phyloP scores from a whole-genome alignment of 1,284 basidiomycete species.

The Puccinia triticina region DNA sequence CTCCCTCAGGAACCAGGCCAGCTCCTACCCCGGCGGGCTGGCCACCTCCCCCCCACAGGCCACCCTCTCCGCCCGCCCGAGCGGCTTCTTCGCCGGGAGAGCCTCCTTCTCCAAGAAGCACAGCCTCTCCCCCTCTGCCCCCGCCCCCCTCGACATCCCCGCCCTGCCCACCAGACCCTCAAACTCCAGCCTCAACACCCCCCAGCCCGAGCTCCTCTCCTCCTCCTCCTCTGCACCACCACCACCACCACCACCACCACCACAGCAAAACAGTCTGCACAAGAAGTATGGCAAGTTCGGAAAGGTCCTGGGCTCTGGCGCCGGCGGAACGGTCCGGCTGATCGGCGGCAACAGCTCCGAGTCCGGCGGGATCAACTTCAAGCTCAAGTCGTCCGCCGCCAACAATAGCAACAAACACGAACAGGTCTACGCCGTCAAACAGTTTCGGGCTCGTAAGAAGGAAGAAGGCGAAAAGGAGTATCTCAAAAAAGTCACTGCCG shows the following conservation, averaged over 20 bases:
- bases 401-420: constrained; percentile 58
- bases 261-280: constrained; percentile 78
- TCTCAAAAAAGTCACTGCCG: constrained; percentile 97
- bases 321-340: constrained; percentile 93
- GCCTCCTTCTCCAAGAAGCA: constrained; percentile 9
- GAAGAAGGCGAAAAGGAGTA: constrained; percentile 95
- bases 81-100: background rate
- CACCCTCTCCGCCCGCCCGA: background rate
- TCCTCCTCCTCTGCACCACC: constrained; percentile 50
- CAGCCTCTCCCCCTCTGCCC: background rate
- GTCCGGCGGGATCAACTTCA: background rate
- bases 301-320: constrained; percentile 88
- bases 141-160: background rate
- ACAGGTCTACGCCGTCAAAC: constrained; percentile 91
- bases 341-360: constrained; percentile 72
- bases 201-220: background rate
- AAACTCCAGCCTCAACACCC: background rate
- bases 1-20: background rate
- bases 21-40: background rate
- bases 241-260: constrained; percentile 61
- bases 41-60: too few species aligned
- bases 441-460: constrained; percentile 84
- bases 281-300: constrained; percentile 99
- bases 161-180: background rate
- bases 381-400: background rate